Conservation (phyloP, 768 basidiomycete species). For the Rhodotorula paludigena region DNA sequence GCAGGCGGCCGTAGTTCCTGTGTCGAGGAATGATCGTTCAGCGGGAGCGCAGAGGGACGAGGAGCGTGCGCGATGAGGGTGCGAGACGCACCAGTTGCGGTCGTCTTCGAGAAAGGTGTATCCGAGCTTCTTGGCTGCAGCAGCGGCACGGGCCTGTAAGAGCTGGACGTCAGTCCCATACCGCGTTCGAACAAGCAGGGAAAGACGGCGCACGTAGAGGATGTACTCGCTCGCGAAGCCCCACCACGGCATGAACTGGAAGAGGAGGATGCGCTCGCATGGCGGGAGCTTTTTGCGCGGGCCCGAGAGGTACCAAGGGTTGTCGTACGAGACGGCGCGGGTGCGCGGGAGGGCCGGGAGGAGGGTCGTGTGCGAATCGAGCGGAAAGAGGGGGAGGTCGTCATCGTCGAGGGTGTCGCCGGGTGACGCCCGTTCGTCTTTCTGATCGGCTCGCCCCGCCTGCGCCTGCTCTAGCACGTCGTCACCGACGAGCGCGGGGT, state of each 20-base stretch:
- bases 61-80: not conserved
- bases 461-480: too few species aligned
- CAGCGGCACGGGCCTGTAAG: conserved; percentile 5
- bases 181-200: not conserved
- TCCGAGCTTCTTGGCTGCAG: conserved; percentile 18
- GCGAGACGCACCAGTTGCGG: conserved; percentile 10
- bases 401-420: not conserved
- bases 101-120: conserved; percentile 30
- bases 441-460: too few species aligned
- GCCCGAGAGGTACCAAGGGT: conserved; percentile 2
- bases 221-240: conserved; percentile 34
- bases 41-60: too few species aligned
- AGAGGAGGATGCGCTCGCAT: conserved; percentile 21
- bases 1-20: conserved; percentile 32
- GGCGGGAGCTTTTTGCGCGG: not conserved
- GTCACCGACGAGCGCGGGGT: too few species aligned
- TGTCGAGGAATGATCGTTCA: too few species aligned
- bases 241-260: conserved; percentile 34
- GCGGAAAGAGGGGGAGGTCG: not conserved
- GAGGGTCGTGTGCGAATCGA: not conserved
- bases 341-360: not conserved
- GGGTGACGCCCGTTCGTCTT: too few species aligned
- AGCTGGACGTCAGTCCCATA: not conserved
- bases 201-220: conserved; percentile 16
- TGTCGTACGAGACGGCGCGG: not conserved